Conservation (phyloP, 768 basidiomycete species). For the Obba rivulosa region DNA sequence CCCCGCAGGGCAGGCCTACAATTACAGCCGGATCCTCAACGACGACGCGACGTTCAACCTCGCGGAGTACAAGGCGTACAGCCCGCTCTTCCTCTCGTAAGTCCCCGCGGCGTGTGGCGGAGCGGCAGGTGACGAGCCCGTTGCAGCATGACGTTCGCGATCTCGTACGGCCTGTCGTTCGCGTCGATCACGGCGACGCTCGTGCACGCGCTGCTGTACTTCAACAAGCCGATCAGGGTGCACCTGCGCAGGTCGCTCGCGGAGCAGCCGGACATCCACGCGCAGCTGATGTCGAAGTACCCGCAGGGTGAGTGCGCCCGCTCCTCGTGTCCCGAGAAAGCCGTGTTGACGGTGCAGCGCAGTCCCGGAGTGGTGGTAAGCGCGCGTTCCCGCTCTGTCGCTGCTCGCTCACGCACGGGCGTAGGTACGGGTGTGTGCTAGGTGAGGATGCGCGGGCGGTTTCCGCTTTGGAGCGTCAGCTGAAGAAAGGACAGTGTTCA, state of each 20-base stretch:
- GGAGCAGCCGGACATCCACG: conserved; percentile 47
- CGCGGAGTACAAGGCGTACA: conserved; percentile 35
- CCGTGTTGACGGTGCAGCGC: conserved; percentile 18
- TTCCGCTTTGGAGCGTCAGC: neutral
- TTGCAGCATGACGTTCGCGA: conserved; percentile 29
- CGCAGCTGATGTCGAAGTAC: conserved; percentile 36
- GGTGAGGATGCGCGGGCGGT: conserved; percentile 15
- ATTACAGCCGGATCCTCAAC: conserved; percentile 34
- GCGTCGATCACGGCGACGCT: conserved; percentile 43
- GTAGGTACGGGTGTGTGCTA: conserved; percentile 33
- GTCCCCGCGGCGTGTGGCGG: conserved; percentile 29
- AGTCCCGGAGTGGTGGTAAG: conserved; percentile 43
- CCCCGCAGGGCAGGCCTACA: conserved; percentile 26
- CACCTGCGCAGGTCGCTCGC: conserved; percentile 36
- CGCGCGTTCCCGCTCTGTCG: neutral
- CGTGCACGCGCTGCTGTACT: conserved; percentile 38
- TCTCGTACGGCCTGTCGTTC: conserved; percentile 38
- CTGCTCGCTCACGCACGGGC: neutral
- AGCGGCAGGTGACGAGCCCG: conserved; percentile 1
- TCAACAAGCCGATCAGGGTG: conserved; percentile 34
- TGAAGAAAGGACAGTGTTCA: conserved; percentile 41
- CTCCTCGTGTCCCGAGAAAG: neutral
- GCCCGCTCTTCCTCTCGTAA: conserved; percentile 40
- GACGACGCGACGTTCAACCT: conserved; percentile 30
- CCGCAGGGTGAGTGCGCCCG: conserved; percentile 7